Percentiles rank a stretch among this genome's conserved stretches.
phyloP scores from a whole-genome alignment of 169 alveolate species.

The Eimeria sp. region DNA sequence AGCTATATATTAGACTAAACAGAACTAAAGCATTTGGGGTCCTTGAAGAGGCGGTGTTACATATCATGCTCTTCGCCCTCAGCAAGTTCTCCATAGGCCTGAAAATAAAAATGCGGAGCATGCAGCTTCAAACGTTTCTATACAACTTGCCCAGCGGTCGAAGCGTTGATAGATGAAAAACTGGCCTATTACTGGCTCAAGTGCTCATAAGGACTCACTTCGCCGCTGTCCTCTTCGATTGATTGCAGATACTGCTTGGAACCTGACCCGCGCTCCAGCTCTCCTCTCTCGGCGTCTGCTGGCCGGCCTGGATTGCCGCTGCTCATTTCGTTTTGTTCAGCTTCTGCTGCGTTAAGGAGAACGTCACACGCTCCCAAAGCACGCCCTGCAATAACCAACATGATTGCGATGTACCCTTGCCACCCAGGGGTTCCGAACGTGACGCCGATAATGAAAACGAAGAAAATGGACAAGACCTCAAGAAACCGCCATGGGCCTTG shows the following conservation, averaged over 20 bases:
- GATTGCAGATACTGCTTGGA: conserved; percentile 81
- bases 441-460: conserved; percentile 94
- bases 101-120: background rate
- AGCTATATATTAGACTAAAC: conserved; percentile 16
- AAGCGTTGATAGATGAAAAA: background rate
- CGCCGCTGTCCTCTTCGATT: conserved; percentile 80
- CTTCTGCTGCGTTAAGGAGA: conserved; percentile 88
- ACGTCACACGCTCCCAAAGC: conserved; percentile 91
- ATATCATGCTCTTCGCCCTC: conserved; percentile 62
- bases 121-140: background rate
- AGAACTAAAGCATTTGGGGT: conserved; percentile 31
- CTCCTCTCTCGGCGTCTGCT: conserved; percentile 63
- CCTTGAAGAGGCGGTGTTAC: background rate
- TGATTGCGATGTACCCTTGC: conserved; percentile 87
- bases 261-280: conserved; percentile 78
- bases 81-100: conserved; percentile 76
- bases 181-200: background rate
- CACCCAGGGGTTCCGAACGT: conserved; percentile 90
- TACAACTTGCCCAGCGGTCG: background rate
- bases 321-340: conserved; percentile 77
- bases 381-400: conserved; percentile 91
- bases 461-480: conserved; percentile 94
- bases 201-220: conserved; percentile 44
- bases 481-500: conserved; percentile 97
- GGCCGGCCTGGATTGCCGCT: conserved; percentile 44